Base-by-base conservation (phyloP, 805 yeast species). In the Saccharomycopsis synnaedendra region DNA sequence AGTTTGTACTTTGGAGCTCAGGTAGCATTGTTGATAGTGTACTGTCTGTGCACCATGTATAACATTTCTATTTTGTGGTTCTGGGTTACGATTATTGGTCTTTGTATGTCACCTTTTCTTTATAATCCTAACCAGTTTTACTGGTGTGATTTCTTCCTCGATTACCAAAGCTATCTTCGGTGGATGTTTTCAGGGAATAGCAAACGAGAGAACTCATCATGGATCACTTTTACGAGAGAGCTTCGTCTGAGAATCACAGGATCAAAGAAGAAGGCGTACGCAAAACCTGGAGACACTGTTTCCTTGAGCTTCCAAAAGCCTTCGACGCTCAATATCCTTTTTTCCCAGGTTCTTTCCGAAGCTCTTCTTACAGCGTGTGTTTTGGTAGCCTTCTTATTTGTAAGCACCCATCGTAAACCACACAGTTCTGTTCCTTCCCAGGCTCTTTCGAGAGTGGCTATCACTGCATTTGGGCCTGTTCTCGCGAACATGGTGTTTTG, bases 81-180 rank as follows among this genome's bases (percentile, higher is more conserved):
- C 58, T 80, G 85, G 85, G 60, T 74, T n/a, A 77, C 82, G 0
- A 63, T 76, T 10, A 47, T 68, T 29, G 78, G 82, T 0, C 65
- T 80, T 46, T 62, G 77, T 49, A 57, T 78, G 31, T 72, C 82
- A 28, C 86, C 86, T 9, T 77, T 76, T 56, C 54, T 79, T 35
- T 80, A 70, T 62, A 80, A 80, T 58, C 86, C 86, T 0, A 77
- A 78, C 56, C 85, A 80, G 55, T 80, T 76, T 55, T 69, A 75
- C 3, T 77, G 80, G 74, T 69, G 64, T 34, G 84, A 79, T 52
- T 80, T 79, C 59, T 77, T 80, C 56, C 57, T 77, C 40, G 85
- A 80, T 60, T 80, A 80, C 59, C 68, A 65, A 49, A 64, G 63
- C 39, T 76, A 65, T 54, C 58, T 78, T 47, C 19, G 29, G 3